phyloP scores from a whole-genome alignment of 257 asterid species.

The Handroanthus guayacan region DNA sequence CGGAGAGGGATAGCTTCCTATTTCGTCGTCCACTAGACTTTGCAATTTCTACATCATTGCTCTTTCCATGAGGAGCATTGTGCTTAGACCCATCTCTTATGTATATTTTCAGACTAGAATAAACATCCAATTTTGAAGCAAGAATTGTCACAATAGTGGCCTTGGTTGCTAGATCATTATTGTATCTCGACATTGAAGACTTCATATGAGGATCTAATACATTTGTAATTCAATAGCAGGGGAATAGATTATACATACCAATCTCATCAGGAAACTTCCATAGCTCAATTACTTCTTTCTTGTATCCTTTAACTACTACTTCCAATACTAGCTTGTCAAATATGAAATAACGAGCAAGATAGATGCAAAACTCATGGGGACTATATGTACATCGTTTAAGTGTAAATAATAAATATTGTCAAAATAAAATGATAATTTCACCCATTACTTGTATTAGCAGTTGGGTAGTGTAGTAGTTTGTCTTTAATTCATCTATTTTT shows the following conservation, averaged over 20 bases:
- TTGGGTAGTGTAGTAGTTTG: conserved; percentile 85
- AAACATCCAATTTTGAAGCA: conserved; percentile 80
- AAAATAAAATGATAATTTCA: conserved; percentile 10
- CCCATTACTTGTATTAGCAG: conserved; percentile 84
- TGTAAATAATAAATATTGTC: too few relatives aligned
- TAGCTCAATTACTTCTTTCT: background rate
- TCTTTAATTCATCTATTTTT: conserved; percentile 83
- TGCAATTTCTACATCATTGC: conserved; percentile 60
- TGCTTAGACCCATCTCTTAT: conserved; percentile 58
- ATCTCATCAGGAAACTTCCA: background rate
- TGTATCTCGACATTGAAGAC: conserved; percentile 67
- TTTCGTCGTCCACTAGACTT: conserved; percentile 63
- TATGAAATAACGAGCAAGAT: conserved; percentile 6
- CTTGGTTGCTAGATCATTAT: conserved; percentile 86
- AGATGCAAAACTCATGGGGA: too few relatives aligned
- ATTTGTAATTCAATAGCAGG: conserved; percentile 13
- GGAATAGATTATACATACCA: background rate
- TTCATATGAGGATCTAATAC: conserved; percentile 38
- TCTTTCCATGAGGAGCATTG: conserved; percentile 51
- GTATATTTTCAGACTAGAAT: conserved; percentile 69
- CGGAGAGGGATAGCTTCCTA: conserved; percentile 54
- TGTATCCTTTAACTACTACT: background rate
- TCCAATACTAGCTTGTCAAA: background rate
- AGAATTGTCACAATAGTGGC: conserved; percentile 89
- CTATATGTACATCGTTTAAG: too few relatives aligned